Conservation (phyloP, 2,329 filamentous ascomycete species). For the Alternaria sp. region DNA sequence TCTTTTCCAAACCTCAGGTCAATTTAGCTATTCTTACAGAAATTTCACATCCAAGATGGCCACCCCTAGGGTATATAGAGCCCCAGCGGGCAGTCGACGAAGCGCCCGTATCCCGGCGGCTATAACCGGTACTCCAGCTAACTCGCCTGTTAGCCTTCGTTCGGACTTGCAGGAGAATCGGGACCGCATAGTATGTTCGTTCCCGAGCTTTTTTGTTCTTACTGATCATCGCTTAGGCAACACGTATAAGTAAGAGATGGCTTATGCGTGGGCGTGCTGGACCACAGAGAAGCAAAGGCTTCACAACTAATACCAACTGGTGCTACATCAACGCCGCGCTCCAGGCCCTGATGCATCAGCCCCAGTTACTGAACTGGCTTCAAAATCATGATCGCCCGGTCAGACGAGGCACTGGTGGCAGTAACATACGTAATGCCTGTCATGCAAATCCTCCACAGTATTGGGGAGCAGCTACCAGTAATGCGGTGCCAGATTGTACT, state of each 20-base stretch:
- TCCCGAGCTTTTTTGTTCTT: background rate
- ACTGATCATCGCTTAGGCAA: background rate
- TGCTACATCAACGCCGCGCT: background rate
- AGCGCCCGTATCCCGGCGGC: background rate
- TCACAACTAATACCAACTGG: background rate
- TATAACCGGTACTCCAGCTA: background rate
- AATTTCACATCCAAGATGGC: background rate
- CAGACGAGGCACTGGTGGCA: background rate
- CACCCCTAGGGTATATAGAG: background rate
- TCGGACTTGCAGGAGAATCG: background rate
- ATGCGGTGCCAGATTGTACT: background rate
- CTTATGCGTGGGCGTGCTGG: background rate
- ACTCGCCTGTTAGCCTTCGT: background rate
- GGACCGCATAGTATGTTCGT: background rate
- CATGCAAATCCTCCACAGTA: background rate
- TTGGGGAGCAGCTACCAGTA: background rate
- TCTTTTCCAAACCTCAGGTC: background rate
- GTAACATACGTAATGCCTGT: background rate
- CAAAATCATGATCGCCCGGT: background rate
- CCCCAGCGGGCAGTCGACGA: background rate
- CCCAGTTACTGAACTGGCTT: background rate
- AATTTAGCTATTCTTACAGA: background rate
- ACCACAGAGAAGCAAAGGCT: background rate
- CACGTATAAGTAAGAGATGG: background rate
- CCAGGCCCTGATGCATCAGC: background rate